Evolutionary conservation across 306 rosid genomes (phyloP).

Genomic region (Dalbergia cochinchinensis): DNA sequence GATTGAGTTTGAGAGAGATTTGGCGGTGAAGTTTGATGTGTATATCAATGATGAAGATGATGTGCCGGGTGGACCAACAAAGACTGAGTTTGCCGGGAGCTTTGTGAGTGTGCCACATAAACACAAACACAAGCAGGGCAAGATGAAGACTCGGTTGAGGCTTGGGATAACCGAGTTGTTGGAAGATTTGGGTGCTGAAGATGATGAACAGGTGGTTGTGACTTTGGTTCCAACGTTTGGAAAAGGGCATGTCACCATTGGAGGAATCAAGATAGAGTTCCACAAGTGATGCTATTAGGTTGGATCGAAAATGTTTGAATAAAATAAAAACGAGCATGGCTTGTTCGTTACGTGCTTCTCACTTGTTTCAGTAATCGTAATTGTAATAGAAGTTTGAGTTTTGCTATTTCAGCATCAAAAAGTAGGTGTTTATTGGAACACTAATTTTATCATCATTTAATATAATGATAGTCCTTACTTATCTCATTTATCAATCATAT

Average conservation of each 20-base stretch:
- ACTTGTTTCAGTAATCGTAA: no score
- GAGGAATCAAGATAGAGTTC: conserved; percentile 58
- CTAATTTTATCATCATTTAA: no score
- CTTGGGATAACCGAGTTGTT: conserved; percentile 71
- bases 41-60: conserved; percentile 80
- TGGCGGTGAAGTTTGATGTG: conserved; percentile 73
- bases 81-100: conserved; percentile 87
- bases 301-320: no score
- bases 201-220: conserved; percentile 69
- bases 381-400: no score
- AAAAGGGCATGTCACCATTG: conserved; percentile 52
- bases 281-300: background rate
- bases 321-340: no score
- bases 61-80: conserved; percentile 43
- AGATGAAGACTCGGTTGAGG: conserved; percentile 50
- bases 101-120: conserved; percentile 80
- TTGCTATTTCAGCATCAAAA: no score
- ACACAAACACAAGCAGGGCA: conserved; percentile 51
- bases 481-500: no score
- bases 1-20: conserved; percentile 64
- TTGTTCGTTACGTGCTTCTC: no score
- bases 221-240: conserved; percentile 77
- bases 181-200: conserved; percentile 83
- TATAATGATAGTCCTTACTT: no score
- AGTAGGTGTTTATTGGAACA: no score